Evolutionary conservation across 441 rosid genomes (phyloP).

Genomic region (Arabidopsis lyrata): DNA sequence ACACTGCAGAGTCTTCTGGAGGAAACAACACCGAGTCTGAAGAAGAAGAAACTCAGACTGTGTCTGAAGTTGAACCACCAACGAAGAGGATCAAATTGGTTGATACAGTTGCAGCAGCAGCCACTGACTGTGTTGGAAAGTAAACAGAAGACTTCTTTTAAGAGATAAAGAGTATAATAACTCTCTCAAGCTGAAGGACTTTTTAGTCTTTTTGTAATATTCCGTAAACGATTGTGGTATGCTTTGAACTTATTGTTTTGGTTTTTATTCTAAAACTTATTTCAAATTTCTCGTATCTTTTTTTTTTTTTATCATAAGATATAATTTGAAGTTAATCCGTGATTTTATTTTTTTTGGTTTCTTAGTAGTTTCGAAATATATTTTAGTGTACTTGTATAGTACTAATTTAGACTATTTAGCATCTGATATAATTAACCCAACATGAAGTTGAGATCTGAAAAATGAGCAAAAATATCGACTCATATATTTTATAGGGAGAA

Average conservation of each 20-base stretch:
- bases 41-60: not conserved
- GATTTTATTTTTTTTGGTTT: too few relatives aligned
- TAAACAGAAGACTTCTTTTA: not conserved
- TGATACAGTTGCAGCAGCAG: too few relatives aligned
- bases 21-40: conserved; percentile 8
- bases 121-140: not conserved
- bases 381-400: too few relatives aligned
- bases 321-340: too few relatives aligned
- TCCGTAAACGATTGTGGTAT: not conserved
- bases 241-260: not conserved
- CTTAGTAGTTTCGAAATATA: too few relatives aligned
- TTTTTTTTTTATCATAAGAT: too few relatives aligned
- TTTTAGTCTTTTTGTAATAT: not conserved
- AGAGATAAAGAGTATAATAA: not conserved
- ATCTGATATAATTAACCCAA: too few relatives aligned
- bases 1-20: not conserved
- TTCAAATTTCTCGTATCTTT: too few relatives aligned
- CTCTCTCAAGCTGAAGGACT: not conserved
- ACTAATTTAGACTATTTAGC: too few relatives aligned
- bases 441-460: too few relatives aligned
- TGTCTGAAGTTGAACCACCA: conserved; percentile 15
- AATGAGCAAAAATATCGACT: too few relatives aligned
- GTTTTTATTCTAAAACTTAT: not conserved
- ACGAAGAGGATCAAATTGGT: conserved; percentile 18
- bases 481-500: too few relatives aligned